Percentiles rank a stretch among this genome's conserved stretches.
Evolutionary conservation across 768 basidiomycete genomes (phyloP).

Genomic region (Termitomyces sp.): DNA sequence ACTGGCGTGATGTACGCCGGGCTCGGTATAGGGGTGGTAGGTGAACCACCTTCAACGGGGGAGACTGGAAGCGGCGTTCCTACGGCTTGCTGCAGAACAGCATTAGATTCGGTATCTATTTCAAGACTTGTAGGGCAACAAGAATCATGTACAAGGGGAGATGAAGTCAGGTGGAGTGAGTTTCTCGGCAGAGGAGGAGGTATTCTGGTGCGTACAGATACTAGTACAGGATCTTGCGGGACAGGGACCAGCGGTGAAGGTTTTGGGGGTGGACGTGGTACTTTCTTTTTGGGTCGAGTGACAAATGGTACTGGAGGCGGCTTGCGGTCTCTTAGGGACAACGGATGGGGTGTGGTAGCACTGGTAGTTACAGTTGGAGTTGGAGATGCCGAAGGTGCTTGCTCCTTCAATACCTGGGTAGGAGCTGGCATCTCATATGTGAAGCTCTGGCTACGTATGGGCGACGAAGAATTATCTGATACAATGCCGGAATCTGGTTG

Average conservation of each 20-base stretch:
- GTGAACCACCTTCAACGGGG: constrained; percentile 19
- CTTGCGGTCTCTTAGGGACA: constrained; percentile 22
- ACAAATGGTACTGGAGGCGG: constrained; percentile 19
- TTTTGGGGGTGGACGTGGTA: constrained; percentile 13
- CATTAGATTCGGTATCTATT: constrained; percentile 10
- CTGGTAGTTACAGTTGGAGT: constrained; percentile 5
- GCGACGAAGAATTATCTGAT: constrained; percentile 20
- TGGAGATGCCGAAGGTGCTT: constrained; percentile 1
- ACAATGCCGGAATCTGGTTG: constrained; percentile 18
- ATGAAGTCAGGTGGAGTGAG: constrained; percentile 15
- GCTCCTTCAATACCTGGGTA: constrained; percentile 1
- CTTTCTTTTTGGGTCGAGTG: constrained; percentile 17
- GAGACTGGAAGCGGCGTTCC: constrained; percentile 34
- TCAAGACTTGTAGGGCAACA: constrained; percentile 10
- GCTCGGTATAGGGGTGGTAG: not conserved
- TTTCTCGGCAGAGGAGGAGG: constrained; percentile 19
- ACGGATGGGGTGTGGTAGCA: constrained; percentile 10
- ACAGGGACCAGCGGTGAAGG: constrained; percentile 8
- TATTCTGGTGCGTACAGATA: constrained; percentile 26
- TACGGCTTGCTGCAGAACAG: constrained; percentile 26
- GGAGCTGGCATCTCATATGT: constrained; percentile 17
- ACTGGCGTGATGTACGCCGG: not conserved
- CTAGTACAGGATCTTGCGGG: constrained; percentile 21
- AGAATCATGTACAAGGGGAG: constrained; percentile 24
- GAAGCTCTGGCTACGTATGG: constrained; percentile 23